phyloP scores from a whole-genome alignment of 306 rosid genomes.

The Cicer bijugum region DNA sequence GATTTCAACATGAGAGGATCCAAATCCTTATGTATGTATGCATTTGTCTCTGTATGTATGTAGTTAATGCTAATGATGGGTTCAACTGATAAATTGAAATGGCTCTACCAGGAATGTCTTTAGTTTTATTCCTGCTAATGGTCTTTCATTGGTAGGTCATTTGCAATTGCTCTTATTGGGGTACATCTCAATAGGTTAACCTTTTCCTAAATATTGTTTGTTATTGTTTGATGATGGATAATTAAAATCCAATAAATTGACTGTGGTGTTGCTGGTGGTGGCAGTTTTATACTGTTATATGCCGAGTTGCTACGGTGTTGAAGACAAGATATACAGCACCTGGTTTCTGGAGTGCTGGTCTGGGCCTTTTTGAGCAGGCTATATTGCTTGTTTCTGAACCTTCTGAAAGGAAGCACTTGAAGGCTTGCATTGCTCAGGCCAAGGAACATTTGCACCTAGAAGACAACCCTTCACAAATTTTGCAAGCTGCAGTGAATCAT shows the following conservation, averaged over 20 bases:
- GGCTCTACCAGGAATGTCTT: neutral
- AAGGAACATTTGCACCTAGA: constrained; percentile 64
- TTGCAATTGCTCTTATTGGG: neutral
- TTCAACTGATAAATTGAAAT: neutral
- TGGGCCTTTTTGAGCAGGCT: constrained; percentile 75
- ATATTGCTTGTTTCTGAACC: constrained; percentile 55
- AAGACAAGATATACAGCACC: constrained; percentile 83
- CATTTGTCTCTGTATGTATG: neutral
- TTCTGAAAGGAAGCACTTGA: constrained; percentile 65
- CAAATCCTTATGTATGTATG: neutral
- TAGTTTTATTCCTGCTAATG: neutral
- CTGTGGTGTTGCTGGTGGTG: constrained; percentile 35
- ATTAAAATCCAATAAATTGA: constrained; percentile 17
- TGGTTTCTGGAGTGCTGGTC: constrained; percentile 86
- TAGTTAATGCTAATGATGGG: neutral
- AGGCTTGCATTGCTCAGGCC: constrained; percentile 69
- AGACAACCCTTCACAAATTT: constrained; percentile 54
- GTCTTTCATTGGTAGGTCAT: constrained; percentile 20
- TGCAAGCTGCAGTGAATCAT: constrained; percentile 44
- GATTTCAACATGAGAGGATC: too few species aligned
- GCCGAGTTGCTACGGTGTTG: constrained; percentile 82
- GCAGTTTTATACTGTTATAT: constrained; percentile 69
- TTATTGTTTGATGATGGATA: constrained; percentile 33
- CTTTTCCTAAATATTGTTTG: constrained; percentile 19
- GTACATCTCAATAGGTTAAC: neutral